Conservation (phyloP, 805 yeast species). For the Saccharomycopsis selenospora region DNA sequence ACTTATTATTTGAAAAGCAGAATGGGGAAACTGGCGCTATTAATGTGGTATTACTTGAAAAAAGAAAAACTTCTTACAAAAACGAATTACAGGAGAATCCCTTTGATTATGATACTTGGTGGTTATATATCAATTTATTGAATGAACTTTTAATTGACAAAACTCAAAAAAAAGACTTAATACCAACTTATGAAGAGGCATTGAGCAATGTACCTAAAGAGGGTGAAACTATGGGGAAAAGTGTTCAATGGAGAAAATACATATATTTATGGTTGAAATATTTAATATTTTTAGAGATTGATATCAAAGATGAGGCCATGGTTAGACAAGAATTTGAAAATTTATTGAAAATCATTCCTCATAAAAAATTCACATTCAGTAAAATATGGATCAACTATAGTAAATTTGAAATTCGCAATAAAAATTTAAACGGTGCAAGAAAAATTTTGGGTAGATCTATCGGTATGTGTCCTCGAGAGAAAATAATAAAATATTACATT, state of each 20-base stretch:
- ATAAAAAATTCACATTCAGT: slow-evolving; percentile 54
- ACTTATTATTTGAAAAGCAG: slow-evolving; percentile 56
- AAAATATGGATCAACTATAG: slow-evolving; percentile 68
- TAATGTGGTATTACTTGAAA: slow-evolving; percentile 44
- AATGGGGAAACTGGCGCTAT: slow-evolving; percentile 47
- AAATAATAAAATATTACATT: slow-evolving; percentile 58
- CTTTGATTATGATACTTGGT: slow-evolving; percentile 72
- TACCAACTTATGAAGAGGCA: slow-evolving; percentile 40
- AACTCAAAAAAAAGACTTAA: slow-evolving; percentile 26
- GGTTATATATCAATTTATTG: slow-evolving; percentile 55
- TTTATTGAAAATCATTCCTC: slow-evolving; percentile 48
- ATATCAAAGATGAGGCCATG: slow-evolving; percentile 32
- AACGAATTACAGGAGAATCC: slow-evolving; percentile 39
- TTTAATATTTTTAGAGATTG: slow-evolving; percentile 54
- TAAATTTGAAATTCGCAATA: slow-evolving; percentile 64
- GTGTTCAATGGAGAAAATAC: slow-evolving; percentile 57
- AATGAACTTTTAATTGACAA: slow-evolving; percentile 30
- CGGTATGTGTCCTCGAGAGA: slow-evolving; percentile 57
- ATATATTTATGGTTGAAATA: slow-evolving; percentile 64
- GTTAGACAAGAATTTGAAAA: slow-evolving; percentile 47
- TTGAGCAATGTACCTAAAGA: slow-evolving; percentile 33
- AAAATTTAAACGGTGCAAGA: slow-evolving; percentile 46
- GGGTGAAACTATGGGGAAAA: slow-evolving; percentile 26
- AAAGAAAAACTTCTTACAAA: slow-evolving; percentile 53
- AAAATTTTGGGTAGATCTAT: slow-evolving; percentile 64